Base-by-base conservation (phyloP, 176 grass and related monocot species). In the Oryza meyeriana region DNA sequence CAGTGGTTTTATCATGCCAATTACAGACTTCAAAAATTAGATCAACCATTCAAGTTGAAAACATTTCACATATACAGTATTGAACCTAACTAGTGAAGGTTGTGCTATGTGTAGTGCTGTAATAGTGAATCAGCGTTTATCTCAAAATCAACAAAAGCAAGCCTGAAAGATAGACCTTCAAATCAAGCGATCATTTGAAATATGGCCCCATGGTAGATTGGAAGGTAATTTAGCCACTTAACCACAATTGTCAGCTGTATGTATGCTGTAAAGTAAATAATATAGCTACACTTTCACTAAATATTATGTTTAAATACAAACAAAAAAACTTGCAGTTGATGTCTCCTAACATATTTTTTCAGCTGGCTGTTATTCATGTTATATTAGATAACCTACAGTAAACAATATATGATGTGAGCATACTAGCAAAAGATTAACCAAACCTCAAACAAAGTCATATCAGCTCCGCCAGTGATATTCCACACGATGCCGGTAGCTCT, bases 401-500 rank as follows among this genome's bases (percentile, higher is more conserved):
- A 24, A 70, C 32, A 33, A 33, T 33, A 33, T 48, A 77, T 50
- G 20, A 32, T 55, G 11, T 74, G 26, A 25, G 31, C 22, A 85
- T 41, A 39, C 25, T 63, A 74, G 59, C 52, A 87, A 82, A 67
- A 86, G 42, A 87, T 67, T 42, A 18, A 82, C 14, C 81, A 41
- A 74, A 97, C 94, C 94, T 97, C 94, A 85, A 89, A 97, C 66
- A 97, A 88, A 79, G 94, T 93, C 70, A 97, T 35, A 74, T 97
- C 94, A 81, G 27, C 84, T 80, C 94, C 94, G 14, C 94, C 94
- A 32, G 94, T 97, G 70, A 97, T 97, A 82, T 97, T 97, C 94
- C 94, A 97, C 76, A 97, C 94, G 32, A 97, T 97, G 55, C 94
- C 94, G 65, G 91, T 97, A 66, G 94, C 94, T 80, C 94, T 90